Evolutionary conservation across 345 rosid species (phyloP).

Genomic region (Pseudoturritis turrita): DNA sequence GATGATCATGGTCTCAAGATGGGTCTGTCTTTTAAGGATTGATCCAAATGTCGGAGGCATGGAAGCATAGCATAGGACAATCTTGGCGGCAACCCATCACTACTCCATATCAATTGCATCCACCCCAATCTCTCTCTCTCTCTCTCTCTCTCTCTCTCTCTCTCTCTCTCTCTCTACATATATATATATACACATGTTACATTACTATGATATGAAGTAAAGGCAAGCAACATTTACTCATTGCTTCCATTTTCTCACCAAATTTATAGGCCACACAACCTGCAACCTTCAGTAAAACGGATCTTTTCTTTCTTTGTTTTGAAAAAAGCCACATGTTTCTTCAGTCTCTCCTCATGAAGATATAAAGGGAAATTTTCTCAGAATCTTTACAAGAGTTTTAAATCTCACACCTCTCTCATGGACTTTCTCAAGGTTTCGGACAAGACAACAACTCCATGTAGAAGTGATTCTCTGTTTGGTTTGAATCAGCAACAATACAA

Average conservation of each 20-base stretch:
- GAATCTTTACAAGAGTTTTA: not conserved
- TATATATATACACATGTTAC: conserved; percentile 1
- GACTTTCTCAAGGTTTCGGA: conserved; percentile 38
- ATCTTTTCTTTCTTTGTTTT: conserved; percentile 19
- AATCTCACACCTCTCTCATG: conserved; percentile 23
- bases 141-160: not conserved
- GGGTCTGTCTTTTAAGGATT: conserved; percentile 43
- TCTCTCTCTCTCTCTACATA: not conserved
- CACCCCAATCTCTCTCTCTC: conserved; percentile 14
- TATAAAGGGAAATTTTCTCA: not conserved
- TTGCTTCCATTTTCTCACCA: conserved; percentile 12
- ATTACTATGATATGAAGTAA: not conserved
- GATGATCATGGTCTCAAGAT: conserved; percentile 15
- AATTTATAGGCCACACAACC: conserved; percentile 11
- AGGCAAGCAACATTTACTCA: conserved; percentile 20
- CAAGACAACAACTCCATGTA: conserved; percentile 35
- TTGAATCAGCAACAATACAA: conserved; percentile 29
- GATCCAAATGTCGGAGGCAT: conserved; percentile 85
- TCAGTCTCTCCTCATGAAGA: not conserved
- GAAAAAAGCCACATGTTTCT: conserved; percentile 13
- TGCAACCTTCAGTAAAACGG: conserved; percentile 4
- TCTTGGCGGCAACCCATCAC: conserved; percentile 67
- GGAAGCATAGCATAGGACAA: conserved; percentile 64
- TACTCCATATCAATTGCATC: conserved; percentile 26
- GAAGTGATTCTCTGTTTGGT: conserved; percentile 28